Conservation (phyloP, 1,139 yeast genomes). For the Hansenula sp. region DNA sequence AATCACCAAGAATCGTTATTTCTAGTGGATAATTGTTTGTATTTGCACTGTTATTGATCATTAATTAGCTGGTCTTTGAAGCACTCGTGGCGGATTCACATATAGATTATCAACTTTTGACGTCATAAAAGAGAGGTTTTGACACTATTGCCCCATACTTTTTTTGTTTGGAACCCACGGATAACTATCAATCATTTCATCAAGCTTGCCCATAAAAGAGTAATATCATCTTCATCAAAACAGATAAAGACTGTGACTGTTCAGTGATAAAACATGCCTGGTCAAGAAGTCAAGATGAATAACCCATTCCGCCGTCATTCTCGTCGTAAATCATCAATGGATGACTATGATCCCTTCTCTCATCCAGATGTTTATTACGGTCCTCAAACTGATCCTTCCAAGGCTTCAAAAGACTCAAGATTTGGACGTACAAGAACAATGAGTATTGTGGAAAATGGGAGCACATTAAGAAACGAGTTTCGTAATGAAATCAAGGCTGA, state of each 20-base stretch:
- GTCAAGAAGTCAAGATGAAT: slow-evolving; percentile 4
- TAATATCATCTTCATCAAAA: background rate
- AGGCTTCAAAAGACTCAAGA: slow-evolving; percentile 32
- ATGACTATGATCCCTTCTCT: slow-evolving; percentile 60
- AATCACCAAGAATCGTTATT: no score
- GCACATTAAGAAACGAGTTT: slow-evolving; percentile 13
- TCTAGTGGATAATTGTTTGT: no score
- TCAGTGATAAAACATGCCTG: background rate
- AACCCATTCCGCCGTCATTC: slow-evolving; percentile 15
- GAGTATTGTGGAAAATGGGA: slow-evolving; percentile 30
- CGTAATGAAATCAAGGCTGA: slow-evolving; percentile 17
- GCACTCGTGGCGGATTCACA: background rate
- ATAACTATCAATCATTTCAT: no score
- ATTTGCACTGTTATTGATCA: background rate
- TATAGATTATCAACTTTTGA: background rate
- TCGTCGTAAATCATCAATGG: slow-evolving; percentile 31
- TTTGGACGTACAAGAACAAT: slow-evolving; percentile 48
- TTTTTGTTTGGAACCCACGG: no score
- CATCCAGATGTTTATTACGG: slow-evolving; percentile 71
- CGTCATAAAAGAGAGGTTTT: background rate
- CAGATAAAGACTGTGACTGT: background rate
- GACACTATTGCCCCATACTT: no score
- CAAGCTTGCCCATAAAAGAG: no score
- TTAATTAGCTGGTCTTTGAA: background rate
- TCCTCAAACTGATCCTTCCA: slow-evolving; percentile 54